phyloP scores from a whole-genome alignment of 495 filamentous ascomycete genomes.

The Melanomma pulvis-pyrius region DNA sequence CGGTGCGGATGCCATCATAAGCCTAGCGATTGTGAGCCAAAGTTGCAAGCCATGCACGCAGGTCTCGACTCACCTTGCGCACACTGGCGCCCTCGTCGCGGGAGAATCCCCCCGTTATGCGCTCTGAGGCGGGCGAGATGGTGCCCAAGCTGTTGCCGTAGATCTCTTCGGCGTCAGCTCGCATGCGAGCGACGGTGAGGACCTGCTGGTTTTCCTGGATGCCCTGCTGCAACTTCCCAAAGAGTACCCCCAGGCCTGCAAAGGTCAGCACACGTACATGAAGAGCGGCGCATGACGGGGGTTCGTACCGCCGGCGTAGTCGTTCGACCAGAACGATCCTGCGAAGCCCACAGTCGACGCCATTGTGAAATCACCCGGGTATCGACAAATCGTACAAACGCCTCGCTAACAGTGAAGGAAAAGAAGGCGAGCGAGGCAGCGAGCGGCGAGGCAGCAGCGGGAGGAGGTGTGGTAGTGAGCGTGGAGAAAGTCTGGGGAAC shows the following conservation, averaged over 20 bases:
- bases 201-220: slow-evolving; percentile 94
- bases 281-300: neutral
- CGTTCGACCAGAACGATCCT: slow-evolving; percentile 41
- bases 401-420: neutral
- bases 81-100: slow-evolving; percentile 96
- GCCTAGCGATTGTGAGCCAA: slow-evolving; percentile 60
- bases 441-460: neutral
- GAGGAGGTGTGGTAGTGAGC: slow-evolving; percentile 10
- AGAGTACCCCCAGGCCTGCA: slow-evolving; percentile 86
- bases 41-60: neutral
- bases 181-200: slow-evolving; percentile 85
- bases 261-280: slow-evolving; percentile 10
- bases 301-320: slow-evolving; percentile 40
- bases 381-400: slow-evolving; percentile 15
- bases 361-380: slow-evolving; percentile 26
- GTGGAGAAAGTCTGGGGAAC: slow-evolving; percentile 28
- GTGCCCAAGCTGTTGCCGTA: slow-evolving; percentile 82
- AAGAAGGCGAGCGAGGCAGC: neutral
- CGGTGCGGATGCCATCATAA: slow-evolving; percentile 89
- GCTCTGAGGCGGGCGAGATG: slow-evolving; percentile 81
- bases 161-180: slow-evolving; percentile 90
- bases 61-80: slow-evolving; percentile 68
- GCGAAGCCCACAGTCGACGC: slow-evolving; percentile 32
- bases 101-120: slow-evolving; percentile 78
- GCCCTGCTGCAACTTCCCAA: slow-evolving; percentile 95